Conservation (phyloP, 2,329 filamentous ascomycete species). For the Ophioceras dolichostomum region DNA sequence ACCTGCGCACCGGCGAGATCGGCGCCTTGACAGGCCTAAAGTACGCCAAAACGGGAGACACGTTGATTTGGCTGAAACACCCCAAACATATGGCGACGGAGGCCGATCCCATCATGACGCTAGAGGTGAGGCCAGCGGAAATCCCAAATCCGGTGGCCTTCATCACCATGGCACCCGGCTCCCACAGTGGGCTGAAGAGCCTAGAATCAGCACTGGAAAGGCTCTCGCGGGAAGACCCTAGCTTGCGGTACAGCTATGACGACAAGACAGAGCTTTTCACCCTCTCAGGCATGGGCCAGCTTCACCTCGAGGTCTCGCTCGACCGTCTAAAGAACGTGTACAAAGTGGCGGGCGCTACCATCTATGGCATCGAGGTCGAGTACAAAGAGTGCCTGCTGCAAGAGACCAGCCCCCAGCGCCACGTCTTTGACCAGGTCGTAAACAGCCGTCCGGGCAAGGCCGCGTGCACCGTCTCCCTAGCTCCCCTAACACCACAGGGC, state of each 20-base stretch:
- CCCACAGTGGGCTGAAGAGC: slow-evolving; percentile 57
- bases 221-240: slow-evolving; percentile 83
- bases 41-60: slow-evolving; percentile 86
- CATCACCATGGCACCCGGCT: slow-evolving; percentile 68
- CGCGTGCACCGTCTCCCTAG: slow-evolving; percentile 56
- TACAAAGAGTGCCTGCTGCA: slow-evolving; percentile 73
- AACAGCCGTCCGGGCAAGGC: slow-evolving; percentile 71
- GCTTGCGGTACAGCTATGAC: slow-evolving; percentile 71
- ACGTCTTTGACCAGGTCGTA: slow-evolving; percentile 65
- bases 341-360: slow-evolving; percentile 73
- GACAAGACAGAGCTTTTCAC: slow-evolving; percentile 89
- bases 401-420: slow-evolving; percentile 41
- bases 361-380: slow-evolving; percentile 88
- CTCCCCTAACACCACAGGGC: too few species aligned
- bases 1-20: slow-evolving; percentile 78
- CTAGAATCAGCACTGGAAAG: slow-evolving; percentile 66
- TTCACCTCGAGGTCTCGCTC: slow-evolving; percentile 87
- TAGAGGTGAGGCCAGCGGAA: slow-evolving; percentile 78
- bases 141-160: slow-evolving; percentile 95
- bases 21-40: slow-evolving; percentile 88
- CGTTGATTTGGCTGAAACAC: slow-evolving; percentile 61
- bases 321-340: slow-evolving; percentile 82
- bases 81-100: slow-evolving; percentile 47
- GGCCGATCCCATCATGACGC: slow-evolving; percentile 52
- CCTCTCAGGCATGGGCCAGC: slow-evolving; percentile 88